Conservation (phyloP, 2,329 filamentous ascomycete species). For the Penicillium sp. region DNA sequence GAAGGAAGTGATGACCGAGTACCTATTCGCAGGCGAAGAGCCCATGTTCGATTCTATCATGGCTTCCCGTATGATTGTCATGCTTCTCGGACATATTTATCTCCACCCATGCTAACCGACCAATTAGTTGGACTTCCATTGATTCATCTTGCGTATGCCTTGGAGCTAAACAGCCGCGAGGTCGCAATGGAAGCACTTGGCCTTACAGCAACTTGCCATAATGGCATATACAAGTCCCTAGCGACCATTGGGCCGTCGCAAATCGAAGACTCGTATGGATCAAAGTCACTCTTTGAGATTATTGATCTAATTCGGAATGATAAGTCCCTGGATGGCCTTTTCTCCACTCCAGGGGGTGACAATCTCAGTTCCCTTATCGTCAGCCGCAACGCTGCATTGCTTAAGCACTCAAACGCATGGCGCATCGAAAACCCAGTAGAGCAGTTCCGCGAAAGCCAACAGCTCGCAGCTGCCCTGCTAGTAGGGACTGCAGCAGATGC, state of each 20-base stretch:
- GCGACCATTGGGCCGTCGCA: constrained; percentile 67
- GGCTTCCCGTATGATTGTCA: constrained; percentile 64
- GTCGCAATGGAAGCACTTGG: constrained; percentile 83
- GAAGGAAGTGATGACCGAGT: constrained; percentile 71
- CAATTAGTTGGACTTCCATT: constrained; percentile 77
- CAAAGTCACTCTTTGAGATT: constrained; percentile 64
- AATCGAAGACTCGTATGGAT: constrained; percentile 57
- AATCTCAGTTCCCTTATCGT: constrained; percentile 68
- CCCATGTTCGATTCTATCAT: constrained; percentile 79
- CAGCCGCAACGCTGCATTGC: constrained; percentile 63
- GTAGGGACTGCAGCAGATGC: constrained; percentile 27
- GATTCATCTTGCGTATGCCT: constrained; percentile 94
- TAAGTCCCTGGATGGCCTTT: constrained; percentile 64
- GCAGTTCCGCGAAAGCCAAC: constrained; percentile 69
- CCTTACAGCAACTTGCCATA: constrained; percentile 60
- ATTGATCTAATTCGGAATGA: constrained; percentile 67
- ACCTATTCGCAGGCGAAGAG: constrained; percentile 63
- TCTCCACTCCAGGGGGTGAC: constrained; percentile 54
- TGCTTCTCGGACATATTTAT: neutral
- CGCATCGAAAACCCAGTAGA: constrained; percentile 63
- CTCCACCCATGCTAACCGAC: constrained; percentile 25
- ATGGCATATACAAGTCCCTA: constrained; percentile 57
- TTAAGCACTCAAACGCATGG: constrained; percentile 94
- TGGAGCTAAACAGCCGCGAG: constrained; percentile 79
- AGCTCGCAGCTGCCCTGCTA: constrained; percentile 49